Conservation (phyloP, 306 rosid species). For the Macrotyloma uniflorum region DNA sequence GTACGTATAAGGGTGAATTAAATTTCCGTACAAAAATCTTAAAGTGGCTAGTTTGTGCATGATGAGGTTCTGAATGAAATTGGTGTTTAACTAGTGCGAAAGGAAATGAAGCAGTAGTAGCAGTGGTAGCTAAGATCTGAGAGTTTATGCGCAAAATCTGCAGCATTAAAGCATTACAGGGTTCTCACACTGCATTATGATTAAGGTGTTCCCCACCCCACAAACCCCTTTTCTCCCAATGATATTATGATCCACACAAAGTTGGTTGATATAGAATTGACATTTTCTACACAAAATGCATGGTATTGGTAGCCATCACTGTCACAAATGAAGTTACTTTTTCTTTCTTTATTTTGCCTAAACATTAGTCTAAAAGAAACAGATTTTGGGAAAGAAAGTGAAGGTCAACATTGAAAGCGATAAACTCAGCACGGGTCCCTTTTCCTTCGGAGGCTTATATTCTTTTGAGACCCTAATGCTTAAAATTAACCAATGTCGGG, state of each 20-base stretch:
- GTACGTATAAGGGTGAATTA: background rate
- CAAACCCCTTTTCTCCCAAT: conserved; percentile 23
- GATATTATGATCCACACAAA: background rate
- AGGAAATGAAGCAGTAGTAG: conserved; percentile 28
- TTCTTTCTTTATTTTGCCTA: background rate
- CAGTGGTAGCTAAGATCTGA: conserved; percentile 24
- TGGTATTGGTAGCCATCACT: background rate
- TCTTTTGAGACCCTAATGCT: conserved; percentile 39
- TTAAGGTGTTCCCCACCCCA: conserved; percentile 22
- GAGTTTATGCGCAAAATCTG: conserved; percentile 42
- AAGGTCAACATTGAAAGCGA: conserved; percentile 30
- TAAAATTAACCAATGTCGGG: conserved; percentile 46
- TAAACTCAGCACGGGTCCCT: conserved; percentile 21
- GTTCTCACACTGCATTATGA: conserved; percentile 39
- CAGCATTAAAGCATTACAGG: conserved; percentile 26
- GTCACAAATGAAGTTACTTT: background rate
- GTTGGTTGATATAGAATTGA: too few species aligned
- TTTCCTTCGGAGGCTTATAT: conserved; percentile 33
- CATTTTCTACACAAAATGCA: too few species aligned
- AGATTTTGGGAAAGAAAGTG: background rate
- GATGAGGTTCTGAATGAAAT: conserved; percentile 31
- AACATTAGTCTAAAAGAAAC: conserved; percentile 4
- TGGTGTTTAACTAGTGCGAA: conserved; percentile 23
- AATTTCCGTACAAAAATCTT: conserved; percentile 34
- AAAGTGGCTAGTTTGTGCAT: conserved; percentile 25